Evolutionary conservation across 371 early-diverging fungal genomes (phyloP), one percentile per base, ranked within the genome.

Genomic region (Mucor saturninus): DNA sequence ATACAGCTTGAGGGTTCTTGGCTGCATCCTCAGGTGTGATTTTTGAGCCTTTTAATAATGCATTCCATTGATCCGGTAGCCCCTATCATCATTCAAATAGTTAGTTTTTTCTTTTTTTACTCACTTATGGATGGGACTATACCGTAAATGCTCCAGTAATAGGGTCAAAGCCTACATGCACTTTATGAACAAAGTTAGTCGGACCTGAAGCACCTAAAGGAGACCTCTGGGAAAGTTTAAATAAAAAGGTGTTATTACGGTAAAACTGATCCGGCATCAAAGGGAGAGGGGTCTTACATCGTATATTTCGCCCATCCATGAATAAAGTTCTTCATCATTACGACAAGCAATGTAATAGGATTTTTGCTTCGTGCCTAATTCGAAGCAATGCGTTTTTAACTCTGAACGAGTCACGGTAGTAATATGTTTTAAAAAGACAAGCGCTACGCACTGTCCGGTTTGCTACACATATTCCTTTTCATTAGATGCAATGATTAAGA

Each of bases 1-100:
- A 77, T 42, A 98, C 98, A n/a, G 97, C 96, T 71, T 97, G 96
- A 8, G 98, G 98, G 63, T 98, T 94, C 77, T 93, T 94, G 45
- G 91, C 89, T 56, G 95, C 95, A 79, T 98, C 98, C 71, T 98
- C 96, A 71, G 94, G 87, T 10, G 97, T 94, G 60, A 98, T 96
- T 65, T 90, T 92, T 6, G 96, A 95, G 29, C 89, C 86, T 67
- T 95, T 93, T 43, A 98, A 76, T 43, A 98, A 83, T 68, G 86
- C 86, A 62, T 91, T 91, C 98, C 98, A 97, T 73, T 95, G 91
- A 61, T 92, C 90, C 37, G 98, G 98, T 61, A 98, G 72, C 15
- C 98, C 97, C 92, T 91, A 48, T 32, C 21, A 50, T 29, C 46
- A 39, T 26, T 5, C 48, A 48, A 14, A 28, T 48, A 14, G 3